phyloP scores from a whole-genome alignment of 2,329 filamentous ascomycete species.

The Cladophialophora carrionii region DNA sequence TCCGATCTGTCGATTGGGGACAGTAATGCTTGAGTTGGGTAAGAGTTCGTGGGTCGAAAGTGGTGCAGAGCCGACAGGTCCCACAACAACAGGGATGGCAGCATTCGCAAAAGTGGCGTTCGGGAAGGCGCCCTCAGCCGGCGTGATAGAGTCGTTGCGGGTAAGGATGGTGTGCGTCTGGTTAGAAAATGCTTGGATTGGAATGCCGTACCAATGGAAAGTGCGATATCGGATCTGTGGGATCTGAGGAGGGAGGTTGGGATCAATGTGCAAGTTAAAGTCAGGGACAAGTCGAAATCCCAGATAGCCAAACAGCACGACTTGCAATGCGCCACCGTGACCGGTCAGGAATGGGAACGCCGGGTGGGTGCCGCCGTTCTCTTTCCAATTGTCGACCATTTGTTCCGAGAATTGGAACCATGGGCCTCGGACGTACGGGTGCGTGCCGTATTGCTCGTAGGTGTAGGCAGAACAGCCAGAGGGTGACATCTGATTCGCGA shows the following conservation, averaged over 20 bases:
- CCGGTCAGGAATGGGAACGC: slow-evolving; percentile 73
- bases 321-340: slow-evolving; percentile 69
- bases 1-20: slow-evolving; percentile 63
- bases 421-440: slow-evolving; percentile 67
- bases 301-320: slow-evolving; percentile 69
- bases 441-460: slow-evolving; percentile 65
- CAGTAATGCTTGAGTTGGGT: slow-evolving; percentile 55
- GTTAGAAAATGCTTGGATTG: slow-evolving; percentile 64
- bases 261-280: slow-evolving; percentile 62
- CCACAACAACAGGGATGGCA: slow-evolving; percentile 64
- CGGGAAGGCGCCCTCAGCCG: slow-evolving; percentile 53
- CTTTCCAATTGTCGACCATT: slow-evolving; percentile 61
- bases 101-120: slow-evolving; percentile 58
- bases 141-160: slow-evolving; percentile 51
- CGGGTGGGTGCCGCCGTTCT: slow-evolving; percentile 68
- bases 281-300: slow-evolving; percentile 65
- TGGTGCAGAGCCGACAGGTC: slow-evolving; percentile 46
- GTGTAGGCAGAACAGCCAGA: slow-evolving; percentile 71
- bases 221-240: slow-evolving; percentile 63
- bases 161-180: slow-evolving; percentile 66
- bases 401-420: slow-evolving; percentile 75
- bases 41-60: slow-evolving; percentile 52
- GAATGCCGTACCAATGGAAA: slow-evolving; percentile 69
- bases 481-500: slow-evolving; percentile 66
- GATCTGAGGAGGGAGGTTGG: slow-evolving; percentile 68